phyloP scores from a whole-genome alignment of 2,329 filamentous ascomycete genomes.

The Colletotrichum camelliae region DNA sequence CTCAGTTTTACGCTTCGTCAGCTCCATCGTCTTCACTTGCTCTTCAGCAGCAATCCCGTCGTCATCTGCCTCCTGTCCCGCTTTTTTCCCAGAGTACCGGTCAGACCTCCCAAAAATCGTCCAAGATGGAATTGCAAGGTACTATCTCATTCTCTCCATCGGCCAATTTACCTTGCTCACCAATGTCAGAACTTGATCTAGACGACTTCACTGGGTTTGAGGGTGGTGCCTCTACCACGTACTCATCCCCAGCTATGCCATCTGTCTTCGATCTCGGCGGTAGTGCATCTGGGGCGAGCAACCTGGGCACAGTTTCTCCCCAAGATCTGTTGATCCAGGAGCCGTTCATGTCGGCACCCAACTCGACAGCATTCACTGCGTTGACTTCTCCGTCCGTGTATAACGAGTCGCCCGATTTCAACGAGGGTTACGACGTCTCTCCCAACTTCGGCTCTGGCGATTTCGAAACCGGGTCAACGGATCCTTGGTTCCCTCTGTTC shows the following conservation, averaged over 20 bases:
- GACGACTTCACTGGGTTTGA: conserved; percentile 65
- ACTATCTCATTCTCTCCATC: conserved; percentile 31
- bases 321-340: conserved; percentile 79
- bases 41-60: conserved; percentile 59
- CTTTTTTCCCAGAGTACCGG: conserved; percentile 69
- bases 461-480: conserved; percentile 55
- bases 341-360: conserved; percentile 76
- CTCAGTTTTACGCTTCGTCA: conserved; percentile 72
- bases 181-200: conserved; percentile 46
- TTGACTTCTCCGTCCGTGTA: conserved; percentile 84
- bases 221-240: conserved; percentile 53
- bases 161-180: not conserved
- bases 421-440: conserved; percentile 73
- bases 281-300: conserved; percentile 54
- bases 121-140: conserved; percentile 65
- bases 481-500: conserved; percentile 77
- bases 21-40: conserved; percentile 65
- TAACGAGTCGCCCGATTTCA: conserved; percentile 77
- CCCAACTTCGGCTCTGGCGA: conserved; percentile 41
- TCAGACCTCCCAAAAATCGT: conserved; percentile 48
- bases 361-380: conserved; percentile 81
- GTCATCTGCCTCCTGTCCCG: conserved; percentile 70
- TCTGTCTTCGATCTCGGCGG: conserved; percentile 57
- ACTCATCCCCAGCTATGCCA: conserved; percentile 58
- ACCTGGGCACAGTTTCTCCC: conserved; percentile 79